Evolutionary conservation across 106 monocot species (phyloP).

Genomic region (Apostasia ramifera): DNA sequence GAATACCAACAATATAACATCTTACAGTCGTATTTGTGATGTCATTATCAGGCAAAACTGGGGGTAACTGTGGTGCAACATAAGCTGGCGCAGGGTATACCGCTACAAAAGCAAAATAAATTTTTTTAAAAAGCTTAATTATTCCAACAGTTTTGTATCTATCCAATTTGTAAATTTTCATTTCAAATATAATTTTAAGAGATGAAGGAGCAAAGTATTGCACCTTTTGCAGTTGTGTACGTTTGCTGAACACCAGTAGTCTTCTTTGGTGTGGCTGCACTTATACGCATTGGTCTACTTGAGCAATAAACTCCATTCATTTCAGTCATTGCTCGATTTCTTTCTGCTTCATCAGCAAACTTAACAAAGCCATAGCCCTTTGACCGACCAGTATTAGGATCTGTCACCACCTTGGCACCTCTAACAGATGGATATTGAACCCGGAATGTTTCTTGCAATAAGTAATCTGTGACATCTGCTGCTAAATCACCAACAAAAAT

Average conservation of each 20-base stretch:
- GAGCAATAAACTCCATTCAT: conserved; percentile 99
- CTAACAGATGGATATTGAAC: conserved; percentile 80
- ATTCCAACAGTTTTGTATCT: not conserved
- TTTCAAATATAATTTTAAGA: not conserved
- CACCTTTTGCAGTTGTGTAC: conserved; percentile 58
- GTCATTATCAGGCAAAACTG: conserved; percentile 74
- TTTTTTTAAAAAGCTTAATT: no score
- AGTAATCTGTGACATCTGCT: conserved; percentile 93
- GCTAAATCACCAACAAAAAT: conserved; percentile 98
- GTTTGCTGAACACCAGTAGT: conserved; percentile 48
- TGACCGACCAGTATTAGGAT: conserved; percentile 82
- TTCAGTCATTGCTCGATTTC: conserved; percentile 94
- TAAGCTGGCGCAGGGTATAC: conserved; percentile 56
- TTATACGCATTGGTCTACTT: conserved; percentile 93
- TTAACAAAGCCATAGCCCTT: conserved; percentile 99
- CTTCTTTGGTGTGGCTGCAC: conserved; percentile 92
- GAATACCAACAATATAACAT: not conserved
- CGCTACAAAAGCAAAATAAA: conserved; percentile 25
- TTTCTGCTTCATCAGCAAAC: conserved; percentile 90
- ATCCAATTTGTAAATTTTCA: not conserved
- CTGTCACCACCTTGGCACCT: conserved; percentile 96
- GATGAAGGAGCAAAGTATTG: conserved; percentile 4
- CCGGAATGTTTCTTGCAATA: conserved; percentile 92
- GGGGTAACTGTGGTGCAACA: conserved; percentile 46
- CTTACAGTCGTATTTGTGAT: conserved; percentile 87